Percentiles rank a stretch among this genome's conserved stretches.
These are phyloP conservation scores for Aquilaria malaccensis DNA, from an alignment of 345 rosid species.

Conservation along the genomic window DNA sequence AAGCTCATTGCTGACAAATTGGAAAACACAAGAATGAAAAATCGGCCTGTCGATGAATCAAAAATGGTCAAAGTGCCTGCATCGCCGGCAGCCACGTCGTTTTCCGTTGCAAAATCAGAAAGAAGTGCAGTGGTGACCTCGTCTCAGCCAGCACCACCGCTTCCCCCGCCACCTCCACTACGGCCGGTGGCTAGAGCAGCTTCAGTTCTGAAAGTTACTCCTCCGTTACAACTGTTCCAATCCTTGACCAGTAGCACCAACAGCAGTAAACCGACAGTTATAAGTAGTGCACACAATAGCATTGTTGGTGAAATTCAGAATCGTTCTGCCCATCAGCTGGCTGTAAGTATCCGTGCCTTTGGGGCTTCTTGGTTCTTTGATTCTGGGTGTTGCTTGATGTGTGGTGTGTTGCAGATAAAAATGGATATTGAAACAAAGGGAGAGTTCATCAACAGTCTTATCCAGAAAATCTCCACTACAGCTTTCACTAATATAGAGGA, in stretches of 20 bases:
- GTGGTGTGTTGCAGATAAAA: slow-evolving; percentile 45
- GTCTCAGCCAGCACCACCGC: slow-evolving; percentile 42
- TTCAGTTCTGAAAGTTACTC: slow-evolving; percentile 39
- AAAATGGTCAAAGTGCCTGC: slow-evolving; percentile 19
- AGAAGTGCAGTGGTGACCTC: slow-evolving; percentile 21
- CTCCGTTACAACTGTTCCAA: slow-evolving; percentile 39
- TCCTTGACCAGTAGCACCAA: slow-evolving; percentile 20
- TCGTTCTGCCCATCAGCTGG: slow-evolving; percentile 76
- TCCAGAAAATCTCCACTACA: slow-evolving; percentile 56
- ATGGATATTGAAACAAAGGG: slow-evolving; percentile 83
- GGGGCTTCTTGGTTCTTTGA: slow-evolving; percentile 1
- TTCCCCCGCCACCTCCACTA: slow-evolving; percentile 59
- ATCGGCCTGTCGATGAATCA: slow-evolving; percentile 32
- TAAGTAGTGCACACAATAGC: slow-evolving; percentile 51
- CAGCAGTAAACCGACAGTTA: slow-evolving; percentile 25
- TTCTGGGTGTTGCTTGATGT: slow-evolving; percentile 4
- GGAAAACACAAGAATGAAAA: slow-evolving; percentile 39
- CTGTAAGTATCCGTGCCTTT: slow-evolving; percentile 40
- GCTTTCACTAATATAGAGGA: slow-evolving; percentile 68
- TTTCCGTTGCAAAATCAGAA: slow-evolving; percentile 22
- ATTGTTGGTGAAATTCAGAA: slow-evolving; percentile 90
- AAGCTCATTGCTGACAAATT: slow-evolving; percentile 58
- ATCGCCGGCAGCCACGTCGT: slow-evolving; percentile 14
- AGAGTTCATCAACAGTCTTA: slow-evolving; percentile 62
- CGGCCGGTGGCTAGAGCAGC: slow-evolving; percentile 41